Base-by-base conservation (phyloP, 768 basidiomycete genomes). In the Mycena rebaudengoi region DNA sequence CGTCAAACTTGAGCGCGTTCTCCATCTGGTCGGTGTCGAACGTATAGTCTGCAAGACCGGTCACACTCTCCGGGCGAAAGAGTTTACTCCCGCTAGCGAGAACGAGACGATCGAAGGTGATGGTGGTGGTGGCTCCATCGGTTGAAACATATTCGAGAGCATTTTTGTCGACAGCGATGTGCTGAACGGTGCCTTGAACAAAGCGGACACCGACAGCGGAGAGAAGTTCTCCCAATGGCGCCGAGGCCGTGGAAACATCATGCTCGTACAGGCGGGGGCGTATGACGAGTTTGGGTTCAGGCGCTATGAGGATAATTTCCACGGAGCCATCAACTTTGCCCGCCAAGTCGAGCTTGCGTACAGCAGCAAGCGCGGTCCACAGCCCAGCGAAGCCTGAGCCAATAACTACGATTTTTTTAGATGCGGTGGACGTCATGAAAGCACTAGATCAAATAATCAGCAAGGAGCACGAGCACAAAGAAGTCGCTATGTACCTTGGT, bases 241-340 rank as follows among this genome's bases (percentile, higher is more conserved):
- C 58, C 18, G 59, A 60, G 30, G 66, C 69, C 13, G 23, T 20
- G 11, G 64, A 62, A 35, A 68, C 43, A 21, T 70, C 69, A 32
- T 51, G 53, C 50, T 71, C 69, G 65, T 71, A 71, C 37, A 71
- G 61, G 11, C 69, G 69, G 26, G 69, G 69, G 7, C 70, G 64
- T 26, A 71, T 58, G 41, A 61, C 59, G 35, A 71, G 55, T 25
- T 61, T 70, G 21, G 70, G 69, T 56, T 71, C 70, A 12, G 70
- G 70, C 29, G 69, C 69, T 28, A 71, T 37, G 30, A 71, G 59
- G 52, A 64, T 44, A 32, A 71, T 62, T 11, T 65, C 69, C 21
- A 68, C 58, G 23, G 50, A 32, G 16, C 39, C 23, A 20, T 57
- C 53, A 10, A 56, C 11, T 26, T 58, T 58, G 23, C 58, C 62